Evolutionary conservation across 768 basidiomycete species (phyloP).

Genomic region (Lactarius evosmus): DNA sequence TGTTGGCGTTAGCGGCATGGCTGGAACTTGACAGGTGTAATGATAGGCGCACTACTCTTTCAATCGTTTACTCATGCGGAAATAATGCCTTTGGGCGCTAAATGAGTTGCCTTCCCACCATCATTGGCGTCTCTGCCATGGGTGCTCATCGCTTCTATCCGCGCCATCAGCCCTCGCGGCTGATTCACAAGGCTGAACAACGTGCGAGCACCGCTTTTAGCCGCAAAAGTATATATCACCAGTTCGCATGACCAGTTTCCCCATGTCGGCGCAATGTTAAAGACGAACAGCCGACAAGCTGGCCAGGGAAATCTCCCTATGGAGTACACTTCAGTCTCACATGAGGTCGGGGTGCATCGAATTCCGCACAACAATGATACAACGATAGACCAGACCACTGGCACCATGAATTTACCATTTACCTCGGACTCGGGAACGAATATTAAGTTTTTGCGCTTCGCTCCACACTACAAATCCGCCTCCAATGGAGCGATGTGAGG

Average conservation of each 20-base stretch:
- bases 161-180: background rate
- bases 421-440: background rate
- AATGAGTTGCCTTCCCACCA: too few species aligned
- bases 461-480: background rate
- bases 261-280: too few species aligned
- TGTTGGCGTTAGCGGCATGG: slow-evolving; percentile 87
- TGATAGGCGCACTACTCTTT: background rate
- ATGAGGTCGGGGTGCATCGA: background rate
- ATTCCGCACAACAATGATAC: background rate
- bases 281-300: background rate
- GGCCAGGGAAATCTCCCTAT: background rate
- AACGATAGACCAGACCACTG: background rate
- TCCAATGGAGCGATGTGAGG: slow-evolving; percentile 61
- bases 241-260: background rate
- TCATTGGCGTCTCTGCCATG: background rate
- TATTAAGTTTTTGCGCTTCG: background rate
- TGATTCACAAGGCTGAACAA: background rate
- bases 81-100: background rate
- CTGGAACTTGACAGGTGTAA: slow-evolving; percentile 51
- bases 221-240: background rate
- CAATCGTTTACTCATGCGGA: background rate
- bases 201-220: background rate
- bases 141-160: background rate
- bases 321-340: background rate
- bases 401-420: background rate